Evolutionary conservation across 805 yeast genomes (phyloP).

Genomic region (Starmera dryadoides): DNA sequence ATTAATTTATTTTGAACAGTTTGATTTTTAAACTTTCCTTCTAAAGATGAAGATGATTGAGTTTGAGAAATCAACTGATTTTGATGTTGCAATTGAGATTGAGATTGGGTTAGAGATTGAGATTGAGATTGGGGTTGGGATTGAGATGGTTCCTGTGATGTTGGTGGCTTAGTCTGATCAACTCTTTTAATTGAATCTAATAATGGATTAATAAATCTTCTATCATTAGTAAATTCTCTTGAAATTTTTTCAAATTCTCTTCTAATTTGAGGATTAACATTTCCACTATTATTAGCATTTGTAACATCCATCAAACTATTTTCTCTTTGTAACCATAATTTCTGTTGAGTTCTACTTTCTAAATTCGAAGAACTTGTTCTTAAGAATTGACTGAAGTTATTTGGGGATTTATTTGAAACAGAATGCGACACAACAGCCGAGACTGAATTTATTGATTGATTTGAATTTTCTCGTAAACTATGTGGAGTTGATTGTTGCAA

Average conservation of each 20-base stretch:
- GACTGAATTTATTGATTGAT: no score
- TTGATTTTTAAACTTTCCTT: constrained; percentile 4
- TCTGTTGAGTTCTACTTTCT: constrained; percentile 76
- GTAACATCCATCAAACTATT: constrained; percentile 56
- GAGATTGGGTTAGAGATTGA: neutral
- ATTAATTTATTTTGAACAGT: constrained; percentile 13
- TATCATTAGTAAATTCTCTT: constrained; percentile 62
- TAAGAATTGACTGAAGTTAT: constrained; percentile 35
- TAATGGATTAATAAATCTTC: constrained; percentile 66
- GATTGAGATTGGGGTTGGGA: no score
- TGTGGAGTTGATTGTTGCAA: no score
- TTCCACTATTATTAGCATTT: constrained; percentile 8
- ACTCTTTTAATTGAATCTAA: constrained; percentile 53
- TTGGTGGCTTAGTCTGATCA: constrained; percentile 12
- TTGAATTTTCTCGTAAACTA: no score
- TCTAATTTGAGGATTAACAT: constrained; percentile 42
- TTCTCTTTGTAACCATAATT: constrained; percentile 78
- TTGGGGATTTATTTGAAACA: constrained; percentile 19
- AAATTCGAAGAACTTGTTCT: constrained; percentile 27
- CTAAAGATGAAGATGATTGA: neutral
- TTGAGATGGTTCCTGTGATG: neutral
- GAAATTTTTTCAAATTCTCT: constrained; percentile 76
- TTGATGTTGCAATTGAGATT: no score
- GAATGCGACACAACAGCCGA: no score
- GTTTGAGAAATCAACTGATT: no score